Conservation (phyloP, 352 stramenopile genomes). For the Peronospora tabacina region DNA sequence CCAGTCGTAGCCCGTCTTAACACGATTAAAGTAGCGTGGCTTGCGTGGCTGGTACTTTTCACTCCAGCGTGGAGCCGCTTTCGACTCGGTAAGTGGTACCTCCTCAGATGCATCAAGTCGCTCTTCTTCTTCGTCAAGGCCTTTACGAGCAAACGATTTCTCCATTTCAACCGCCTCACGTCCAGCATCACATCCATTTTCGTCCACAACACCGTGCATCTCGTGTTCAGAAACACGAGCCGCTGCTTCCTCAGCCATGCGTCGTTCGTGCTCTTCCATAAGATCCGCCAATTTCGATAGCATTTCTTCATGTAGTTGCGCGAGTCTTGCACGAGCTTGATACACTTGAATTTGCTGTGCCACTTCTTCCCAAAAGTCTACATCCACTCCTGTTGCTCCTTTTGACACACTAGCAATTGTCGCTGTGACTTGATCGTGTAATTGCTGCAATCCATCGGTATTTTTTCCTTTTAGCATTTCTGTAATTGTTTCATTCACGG, state of each 20-base stretch:
- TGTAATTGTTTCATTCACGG: conserved; percentile 82
- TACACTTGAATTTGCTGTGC: conserved; percentile 89
- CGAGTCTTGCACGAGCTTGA: conserved; percentile 82
- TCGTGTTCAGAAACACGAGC: conserved; percentile 16
- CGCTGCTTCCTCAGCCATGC: conserved; percentile 24
- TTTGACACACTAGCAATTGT: conserved; percentile 54
- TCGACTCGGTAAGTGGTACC: conserved; percentile 59
- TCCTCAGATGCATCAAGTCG: conserved; percentile 88
- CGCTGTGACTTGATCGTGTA: conserved; percentile 55
- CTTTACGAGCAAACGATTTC: conserved; percentile 48
- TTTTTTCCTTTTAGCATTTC: conserved; percentile 87
- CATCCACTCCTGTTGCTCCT: conserved; percentile 69
- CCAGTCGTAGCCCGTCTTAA: conserved; percentile 99
- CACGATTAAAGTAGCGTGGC: conserved; percentile 98
- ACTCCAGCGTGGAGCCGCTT: conserved; percentile 82
- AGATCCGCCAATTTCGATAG: conserved; percentile 88
- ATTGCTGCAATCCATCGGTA: conserved; percentile 32
- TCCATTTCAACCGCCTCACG: conserved; percentile 62
- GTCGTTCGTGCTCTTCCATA: conserved; percentile 77
- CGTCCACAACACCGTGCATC: conserved; percentile 17
- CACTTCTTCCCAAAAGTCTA: conserved; percentile 92
- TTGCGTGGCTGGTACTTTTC: conserved; percentile 97
- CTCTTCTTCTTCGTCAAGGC: conserved; percentile 59
- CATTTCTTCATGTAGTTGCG: conserved; percentile 91
- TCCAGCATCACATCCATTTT: conserved; percentile 52